Percentiles rank a stretch among this genome's conserved stretches.
These are phyloP conservation scores for Didymella arachidicola DNA, from an alignment of 2,329 filamentous ascomycete genomes.

Conservation along the genomic window DNA sequence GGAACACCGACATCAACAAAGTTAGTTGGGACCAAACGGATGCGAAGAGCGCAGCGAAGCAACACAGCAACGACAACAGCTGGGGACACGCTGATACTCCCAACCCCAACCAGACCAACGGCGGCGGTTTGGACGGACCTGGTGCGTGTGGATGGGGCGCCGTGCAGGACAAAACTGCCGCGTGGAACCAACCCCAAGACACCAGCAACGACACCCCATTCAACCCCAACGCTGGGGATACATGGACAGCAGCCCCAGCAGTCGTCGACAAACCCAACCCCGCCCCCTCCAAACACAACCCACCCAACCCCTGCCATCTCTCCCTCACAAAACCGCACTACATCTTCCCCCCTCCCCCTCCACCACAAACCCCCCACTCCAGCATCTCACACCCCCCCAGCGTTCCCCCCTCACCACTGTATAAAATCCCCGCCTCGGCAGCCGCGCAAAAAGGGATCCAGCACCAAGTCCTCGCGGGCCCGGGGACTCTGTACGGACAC, in stretches of 20 bases:
- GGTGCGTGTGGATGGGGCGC: neutral
- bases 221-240: neutral
- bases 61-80: neutral
- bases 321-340: conserved; percentile 42
- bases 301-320: conserved; percentile 18
- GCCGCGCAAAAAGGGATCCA: neutral
- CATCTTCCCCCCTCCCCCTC: conserved; percentile 24
- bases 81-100: neutral
- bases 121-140: neutral
- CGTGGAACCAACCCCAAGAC: neutral
- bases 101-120: neutral
- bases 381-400: neutral
- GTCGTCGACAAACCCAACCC: neutral
- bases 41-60: neutral
- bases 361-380: conserved; percentile 1
- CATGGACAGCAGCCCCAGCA: neutral
- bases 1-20: neutral
- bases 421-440: neutral
- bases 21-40: neutral
- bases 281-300: neutral
- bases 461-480: conserved; percentile 7
- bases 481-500: conserved; percentile 48
- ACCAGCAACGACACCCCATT: neutral
- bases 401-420: neutral
- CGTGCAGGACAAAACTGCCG: neutral